Evolutionary conservation across 1,139 yeast species (phyloP), one percentile per base, ranked within the genome.

Genomic region (Geotrichum fermentans): DNA sequence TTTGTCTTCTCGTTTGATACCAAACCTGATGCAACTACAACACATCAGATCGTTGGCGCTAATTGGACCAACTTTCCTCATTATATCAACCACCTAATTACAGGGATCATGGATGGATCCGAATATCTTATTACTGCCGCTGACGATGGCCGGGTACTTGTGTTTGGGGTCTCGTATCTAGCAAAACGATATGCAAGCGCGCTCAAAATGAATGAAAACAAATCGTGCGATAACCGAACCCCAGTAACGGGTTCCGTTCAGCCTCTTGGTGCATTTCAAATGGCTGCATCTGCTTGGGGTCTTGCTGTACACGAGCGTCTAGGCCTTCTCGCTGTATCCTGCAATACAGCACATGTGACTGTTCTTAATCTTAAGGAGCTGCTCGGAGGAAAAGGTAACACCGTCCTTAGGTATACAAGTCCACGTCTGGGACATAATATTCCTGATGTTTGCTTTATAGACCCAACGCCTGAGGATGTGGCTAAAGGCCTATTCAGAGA

Each of bases 221-320:
- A 16, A n/a, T 18, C 40, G n/a, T 40, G 37, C 6, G 30, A 30
- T 30, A 30, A 20, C 8, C 42, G 47, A 17, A 32, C 21, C 22
- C 34, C 40, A 11, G 26, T 39, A 6, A 4, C 8, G 14, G 40
- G 35, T 22, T 14, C 20, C 4, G 16, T 32, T 11, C 6, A 18
- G 1, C 47, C 47, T 5, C 13, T 22, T 28, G 36, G 29, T 6
- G 24, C 46, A 5, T 45, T 41, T 28, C 47, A 49, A 28, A 17
- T 46, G 35, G 32, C 45, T 24, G 44, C 77, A 1, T 80, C 87
- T 0, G 78, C 75, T 0, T 83, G 92, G 92, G 89, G 89, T 0
- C 60, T 80, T 18, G 86, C 79, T 56, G 64, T 63, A 21, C 54
- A 70, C 58, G 52, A 60, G n/a, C 29, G 54, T 26, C 73, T 68